Percentiles rank a stretch among this genome's conserved stretches.
Evolutionary conservation across 768 basidiomycete genomes (phyloP).

Genomic region (Multifurca ochricompacta): DNA sequence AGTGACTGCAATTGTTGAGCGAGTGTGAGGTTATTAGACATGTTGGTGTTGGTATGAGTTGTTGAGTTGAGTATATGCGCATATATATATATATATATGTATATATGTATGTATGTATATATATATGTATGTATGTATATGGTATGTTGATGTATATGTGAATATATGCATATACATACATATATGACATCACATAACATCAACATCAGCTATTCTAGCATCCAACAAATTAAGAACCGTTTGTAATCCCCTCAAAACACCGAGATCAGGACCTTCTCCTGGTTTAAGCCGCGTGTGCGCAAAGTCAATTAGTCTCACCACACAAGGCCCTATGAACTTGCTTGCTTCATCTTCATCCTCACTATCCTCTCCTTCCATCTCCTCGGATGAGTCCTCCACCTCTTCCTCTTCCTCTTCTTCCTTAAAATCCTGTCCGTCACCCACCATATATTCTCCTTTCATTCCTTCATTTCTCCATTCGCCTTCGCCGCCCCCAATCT

Average conservation of each 20-base stretch:
- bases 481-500: slow-evolving; percentile 6
- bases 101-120: too few species aligned
- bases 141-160: too few species aligned
- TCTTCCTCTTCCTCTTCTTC: slow-evolving; percentile 1
- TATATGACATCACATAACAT: slow-evolving; percentile 24
- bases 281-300: slow-evolving; percentile 70
- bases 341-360: neutral
- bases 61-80: too few species aligned
- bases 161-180: too few species aligned
- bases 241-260: slow-evolving; percentile 67
- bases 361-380: slow-evolving; percentile 12
- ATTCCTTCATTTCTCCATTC: slow-evolving; percentile 15
- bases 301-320: slow-evolving; percentile 87
- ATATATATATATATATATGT: too few species aligned
- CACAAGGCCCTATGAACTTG: slow-evolving; percentile 17
- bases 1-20: slow-evolving; percentile 13
- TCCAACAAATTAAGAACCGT: slow-evolving; percentile 57
- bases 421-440: neutral
- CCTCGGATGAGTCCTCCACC: slow-evolving; percentile 13
- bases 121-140: too few species aligned
- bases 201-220: slow-evolving; percentile 40
- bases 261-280: slow-evolving; percentile 70
- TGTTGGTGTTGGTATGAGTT: neutral
- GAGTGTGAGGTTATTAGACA: neutral
- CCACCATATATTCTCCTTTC: neutral